Percentiles rank a stretch among this genome's conserved stretches.
Conservation (phyloP, 129 eudicot genomes). For the Helianthus annuus region DNA sequence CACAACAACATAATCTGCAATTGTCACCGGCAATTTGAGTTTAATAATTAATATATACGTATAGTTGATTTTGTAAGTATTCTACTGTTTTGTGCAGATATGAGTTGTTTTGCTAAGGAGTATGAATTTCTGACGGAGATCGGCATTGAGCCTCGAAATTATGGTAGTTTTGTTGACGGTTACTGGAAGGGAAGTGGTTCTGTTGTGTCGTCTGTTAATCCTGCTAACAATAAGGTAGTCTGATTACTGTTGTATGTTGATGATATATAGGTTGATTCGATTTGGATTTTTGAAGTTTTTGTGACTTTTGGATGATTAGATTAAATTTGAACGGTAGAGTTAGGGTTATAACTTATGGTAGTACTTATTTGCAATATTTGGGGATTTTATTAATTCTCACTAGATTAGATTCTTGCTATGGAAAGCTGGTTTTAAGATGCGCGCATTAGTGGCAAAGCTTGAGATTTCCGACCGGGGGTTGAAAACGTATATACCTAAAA, state of each 20-base stretch:
- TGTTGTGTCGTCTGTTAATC: constrained; percentile 66
- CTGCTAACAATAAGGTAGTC: constrained; percentile 74
- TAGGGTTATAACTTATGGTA: too few species aligned
- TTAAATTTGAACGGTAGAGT: too few species aligned
- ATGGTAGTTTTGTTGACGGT: constrained; percentile 70
- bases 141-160: constrained; percentile 57
- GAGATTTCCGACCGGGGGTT: too few species aligned
- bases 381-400: too few species aligned
- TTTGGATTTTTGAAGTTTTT: too few species aligned
- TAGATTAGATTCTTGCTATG: too few species aligned
- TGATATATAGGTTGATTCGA: constrained; percentile 5
- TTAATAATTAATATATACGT: not conserved
- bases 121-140: constrained; percentile 78
- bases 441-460: too few species aligned
- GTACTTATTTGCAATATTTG: too few species aligned
- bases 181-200: constrained; percentile 81
- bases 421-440: too few species aligned
- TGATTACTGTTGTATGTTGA: not conserved
- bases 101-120: constrained; percentile 63
- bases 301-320: too few species aligned
- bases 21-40: not conserved
- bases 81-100: constrained; percentile 7
- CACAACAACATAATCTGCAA: not conserved
- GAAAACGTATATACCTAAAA: too few species aligned
- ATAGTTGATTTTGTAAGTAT: not conserved